Evolutionary conservation across 495 filamentous ascomycete species (phyloP).

Genomic region (Bacidia gigantensis): DNA sequence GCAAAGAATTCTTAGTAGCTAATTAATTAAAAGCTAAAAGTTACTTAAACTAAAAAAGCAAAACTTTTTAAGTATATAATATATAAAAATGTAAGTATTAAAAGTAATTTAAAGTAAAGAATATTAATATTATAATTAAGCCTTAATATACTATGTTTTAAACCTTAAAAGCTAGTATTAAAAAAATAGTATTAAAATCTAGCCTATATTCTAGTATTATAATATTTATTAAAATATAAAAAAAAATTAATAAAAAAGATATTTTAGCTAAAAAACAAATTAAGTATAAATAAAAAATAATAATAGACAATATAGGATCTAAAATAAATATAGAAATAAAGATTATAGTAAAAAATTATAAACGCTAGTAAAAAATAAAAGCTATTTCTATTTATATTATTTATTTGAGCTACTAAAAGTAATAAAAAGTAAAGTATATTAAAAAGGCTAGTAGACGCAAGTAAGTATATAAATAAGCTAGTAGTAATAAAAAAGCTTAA

Average conservation of each 20-base stretch:
- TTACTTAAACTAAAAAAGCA: slow-evolving; percentile 1
- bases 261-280: too few species aligned
- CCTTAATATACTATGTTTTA: neutral
- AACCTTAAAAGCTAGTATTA: neutral
- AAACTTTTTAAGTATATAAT: neutral
- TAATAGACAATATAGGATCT: neutral
- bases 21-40: neutral
- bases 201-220: too few species aligned
- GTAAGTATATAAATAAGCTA: neutral
- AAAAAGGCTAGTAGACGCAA: neutral
- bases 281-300: too few species aligned
- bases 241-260: too few species aligned
- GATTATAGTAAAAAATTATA: neutral
- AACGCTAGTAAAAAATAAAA: neutral
- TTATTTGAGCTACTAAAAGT: too few species aligned
- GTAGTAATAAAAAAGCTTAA: too few species aligned
- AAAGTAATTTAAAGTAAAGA: neutral
- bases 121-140: neutral
- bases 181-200: neutral
- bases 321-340: neutral
- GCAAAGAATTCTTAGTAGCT: neutral
- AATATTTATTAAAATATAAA: too few species aligned
- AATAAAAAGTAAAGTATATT: neutral
- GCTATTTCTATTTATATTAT: neutral
- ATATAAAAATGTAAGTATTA: neutral